phyloP scores from a whole-genome alignment of 208 protist genomes.

The Trypanosoma congolense region DNA sequence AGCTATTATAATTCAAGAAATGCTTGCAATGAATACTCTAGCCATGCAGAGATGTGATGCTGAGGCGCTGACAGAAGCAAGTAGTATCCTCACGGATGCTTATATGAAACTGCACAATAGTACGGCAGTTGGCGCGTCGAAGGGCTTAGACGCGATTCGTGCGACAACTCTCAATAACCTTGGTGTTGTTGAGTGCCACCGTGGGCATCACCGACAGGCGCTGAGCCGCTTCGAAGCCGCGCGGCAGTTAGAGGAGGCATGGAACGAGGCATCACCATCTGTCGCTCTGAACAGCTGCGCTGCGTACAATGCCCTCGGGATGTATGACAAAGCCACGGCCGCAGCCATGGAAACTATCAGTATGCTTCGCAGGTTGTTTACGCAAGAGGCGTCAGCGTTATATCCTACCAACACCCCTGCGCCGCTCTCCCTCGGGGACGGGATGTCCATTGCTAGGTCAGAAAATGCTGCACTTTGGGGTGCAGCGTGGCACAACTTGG shows the following conservation, averaged over 20 bases:
- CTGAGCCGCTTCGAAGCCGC: conserved; percentile 81
- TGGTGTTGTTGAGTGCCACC: conserved; percentile 81
- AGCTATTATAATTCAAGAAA: conserved; percentile 63
- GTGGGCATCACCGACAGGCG: conserved; percentile 72
- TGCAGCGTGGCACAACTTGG: conserved; percentile 86
- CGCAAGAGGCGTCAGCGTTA: conserved; percentile 26
- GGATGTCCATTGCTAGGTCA: conserved; percentile 47
- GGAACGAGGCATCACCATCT: conserved; percentile 65
- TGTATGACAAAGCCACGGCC: conserved; percentile 84
- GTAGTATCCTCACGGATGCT: conserved; percentile 43
- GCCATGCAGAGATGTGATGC: conserved; percentile 72
- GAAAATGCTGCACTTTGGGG: conserved; percentile 82
- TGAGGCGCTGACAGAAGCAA: conserved; percentile 45
- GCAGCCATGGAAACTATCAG: conserved; percentile 82
- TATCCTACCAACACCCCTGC: not conserved
- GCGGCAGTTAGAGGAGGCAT: conserved; percentile 73
- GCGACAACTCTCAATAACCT: conserved; percentile 86
- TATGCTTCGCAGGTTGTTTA: conserved; percentile 71
- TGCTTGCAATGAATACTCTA: conserved; percentile 78
- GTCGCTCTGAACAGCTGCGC: conserved; percentile 83
- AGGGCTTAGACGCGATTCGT: conserved; percentile 61
- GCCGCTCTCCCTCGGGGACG: not conserved
- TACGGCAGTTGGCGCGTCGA: conserved; percentile 14
- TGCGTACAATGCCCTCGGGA: conserved; percentile 75
- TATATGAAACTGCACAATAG: conserved; percentile 48